A percentile compares a stretch with the other conserved stretches of the same genome.
Evolutionary conservation across 176 grass and related monocot genomes (phyloP).

Genomic region (Leersia perrieri): DNA sequence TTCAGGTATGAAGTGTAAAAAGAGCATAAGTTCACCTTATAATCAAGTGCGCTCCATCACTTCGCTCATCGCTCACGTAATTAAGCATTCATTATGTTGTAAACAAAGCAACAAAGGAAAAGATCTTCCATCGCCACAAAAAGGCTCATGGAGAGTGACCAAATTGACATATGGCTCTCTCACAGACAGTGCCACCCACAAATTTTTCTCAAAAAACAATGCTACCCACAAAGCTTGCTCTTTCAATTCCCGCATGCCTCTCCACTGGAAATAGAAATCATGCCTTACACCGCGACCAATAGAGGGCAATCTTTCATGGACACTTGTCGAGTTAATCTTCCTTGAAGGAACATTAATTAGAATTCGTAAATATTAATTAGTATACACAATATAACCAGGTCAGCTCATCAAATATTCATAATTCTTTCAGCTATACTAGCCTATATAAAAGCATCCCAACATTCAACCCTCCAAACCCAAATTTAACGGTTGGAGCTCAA

Average conservation of each 20-base stretch:
- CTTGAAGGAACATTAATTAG: too few species aligned
- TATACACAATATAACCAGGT: too few species aligned
- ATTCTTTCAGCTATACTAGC: too few species aligned
- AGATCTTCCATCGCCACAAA: constrained; percentile 7
- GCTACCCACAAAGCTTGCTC: not conserved
- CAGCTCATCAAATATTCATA: too few species aligned
- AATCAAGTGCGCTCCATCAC: constrained; percentile 11
- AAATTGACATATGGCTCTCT: not conserved
- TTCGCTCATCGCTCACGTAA: not conserved
- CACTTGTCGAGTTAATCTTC: not conserved
- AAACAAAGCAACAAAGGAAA: not conserved
- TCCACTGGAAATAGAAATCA: not conserved
- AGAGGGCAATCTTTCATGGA: not conserved
- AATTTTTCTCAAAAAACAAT: not conserved
- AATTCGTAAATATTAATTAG: too few species aligned
- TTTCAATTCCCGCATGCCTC: not conserved
- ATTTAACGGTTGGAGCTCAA: too few species aligned
- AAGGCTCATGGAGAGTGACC: not conserved
- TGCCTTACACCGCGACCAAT: not conserved
- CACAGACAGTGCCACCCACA: not conserved
- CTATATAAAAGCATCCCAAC: too few species aligned
- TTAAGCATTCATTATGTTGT: not conserved
- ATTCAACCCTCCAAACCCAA: too few species aligned
- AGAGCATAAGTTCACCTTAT: not conserved
- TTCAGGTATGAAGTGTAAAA: not conserved